phyloP scores from a whole-genome alignment of 345 rosid species.

The Arabis hirsuta region DNA sequence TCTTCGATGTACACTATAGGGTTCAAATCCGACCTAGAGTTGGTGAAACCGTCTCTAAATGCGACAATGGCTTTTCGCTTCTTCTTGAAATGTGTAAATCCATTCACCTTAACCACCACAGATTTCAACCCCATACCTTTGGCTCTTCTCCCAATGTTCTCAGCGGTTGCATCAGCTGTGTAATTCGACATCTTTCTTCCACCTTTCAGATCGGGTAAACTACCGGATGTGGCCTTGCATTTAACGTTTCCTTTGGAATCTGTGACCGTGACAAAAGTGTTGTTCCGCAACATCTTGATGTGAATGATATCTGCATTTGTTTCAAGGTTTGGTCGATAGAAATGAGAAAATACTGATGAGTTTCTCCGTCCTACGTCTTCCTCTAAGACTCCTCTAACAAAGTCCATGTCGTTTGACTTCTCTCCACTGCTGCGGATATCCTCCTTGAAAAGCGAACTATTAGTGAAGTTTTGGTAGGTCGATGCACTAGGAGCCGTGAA shows the following conservation, averaged over 20 bases:
- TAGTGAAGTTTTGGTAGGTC: constrained; percentile 43
- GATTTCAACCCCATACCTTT: constrained; percentile 74
- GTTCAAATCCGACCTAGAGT: constrained; percentile 51
- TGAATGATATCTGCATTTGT: constrained; percentile 67
- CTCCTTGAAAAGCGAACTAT: constrained; percentile 44
- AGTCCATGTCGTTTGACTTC: constrained; percentile 48
- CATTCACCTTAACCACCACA: constrained; percentile 83
- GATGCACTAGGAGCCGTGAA: constrained; percentile 36
- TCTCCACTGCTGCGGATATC: constrained; percentile 30
- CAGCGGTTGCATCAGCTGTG: constrained; percentile 92
- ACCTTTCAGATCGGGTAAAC: constrained; percentile 59
- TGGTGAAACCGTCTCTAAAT: constrained; percentile 70
- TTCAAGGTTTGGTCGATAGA: constrained; percentile 45
- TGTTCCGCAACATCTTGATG: constrained; percentile 74
- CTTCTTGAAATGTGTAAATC: constrained; percentile 78
- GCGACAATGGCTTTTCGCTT: constrained; percentile 80
- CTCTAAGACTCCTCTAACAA: constrained; percentile 53
- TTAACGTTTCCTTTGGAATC: constrained; percentile 84
- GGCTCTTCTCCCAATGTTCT: constrained; percentile 69
- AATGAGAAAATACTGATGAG: constrained; percentile 27
- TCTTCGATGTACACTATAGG: constrained; percentile 82
- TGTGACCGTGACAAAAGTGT: constrained; percentile 74
- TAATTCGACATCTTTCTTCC: constrained; percentile 65
- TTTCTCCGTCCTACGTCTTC: constrained; percentile 46
- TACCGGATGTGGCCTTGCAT: constrained; percentile 62